These are phyloP conservation scores for Limonium bicolor DNA, from an alignment of 148 eudicot species.

Conservation along the genomic window DNA sequence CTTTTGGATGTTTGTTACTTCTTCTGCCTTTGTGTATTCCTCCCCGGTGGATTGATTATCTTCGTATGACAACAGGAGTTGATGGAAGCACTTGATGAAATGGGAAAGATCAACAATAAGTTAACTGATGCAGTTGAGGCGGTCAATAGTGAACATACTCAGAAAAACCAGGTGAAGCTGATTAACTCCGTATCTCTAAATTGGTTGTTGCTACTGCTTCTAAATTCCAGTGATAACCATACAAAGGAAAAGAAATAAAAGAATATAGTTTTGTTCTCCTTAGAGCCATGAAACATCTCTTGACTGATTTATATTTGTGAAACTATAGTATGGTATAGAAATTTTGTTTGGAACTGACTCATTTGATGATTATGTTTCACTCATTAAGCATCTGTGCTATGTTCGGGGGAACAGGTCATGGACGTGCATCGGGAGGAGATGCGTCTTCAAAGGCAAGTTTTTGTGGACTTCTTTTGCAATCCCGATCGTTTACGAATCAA, in stretches of 20 bases:
- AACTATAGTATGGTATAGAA: too few relatives aligned
- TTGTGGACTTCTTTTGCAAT: constrained; percentile 85
- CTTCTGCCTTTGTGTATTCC: too few relatives aligned
- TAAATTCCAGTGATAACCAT: neutral
- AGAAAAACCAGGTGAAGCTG: constrained; percentile 81
- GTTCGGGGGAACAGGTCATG: constrained; percentile 46
- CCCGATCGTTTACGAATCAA: constrained; percentile 77
- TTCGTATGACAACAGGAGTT: too few relatives aligned
- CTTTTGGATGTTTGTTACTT: too few relatives aligned
- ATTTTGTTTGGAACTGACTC: too few relatives aligned
- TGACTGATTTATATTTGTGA: too few relatives aligned
- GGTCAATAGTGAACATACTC: constrained; percentile 69
- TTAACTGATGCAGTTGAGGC: constrained; percentile 88
- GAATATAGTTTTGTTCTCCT: neutral
- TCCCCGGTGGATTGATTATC: too few relatives aligned
- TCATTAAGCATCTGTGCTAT: neutral
- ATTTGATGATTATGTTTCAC: too few relatives aligned
- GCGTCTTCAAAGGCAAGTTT: constrained; percentile 75
- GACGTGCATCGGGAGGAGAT: constrained; percentile 81
- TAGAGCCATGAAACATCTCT: too few relatives aligned
- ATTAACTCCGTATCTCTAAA: neutral
- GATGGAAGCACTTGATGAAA: constrained; percentile 79
- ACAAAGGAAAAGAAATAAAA: neutral
- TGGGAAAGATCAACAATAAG: constrained; percentile 74
- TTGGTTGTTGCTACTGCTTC: neutral